Conservation (phyloP, 2,329 filamentous ascomycete genomes). For the Epichloe typhina region DNA sequence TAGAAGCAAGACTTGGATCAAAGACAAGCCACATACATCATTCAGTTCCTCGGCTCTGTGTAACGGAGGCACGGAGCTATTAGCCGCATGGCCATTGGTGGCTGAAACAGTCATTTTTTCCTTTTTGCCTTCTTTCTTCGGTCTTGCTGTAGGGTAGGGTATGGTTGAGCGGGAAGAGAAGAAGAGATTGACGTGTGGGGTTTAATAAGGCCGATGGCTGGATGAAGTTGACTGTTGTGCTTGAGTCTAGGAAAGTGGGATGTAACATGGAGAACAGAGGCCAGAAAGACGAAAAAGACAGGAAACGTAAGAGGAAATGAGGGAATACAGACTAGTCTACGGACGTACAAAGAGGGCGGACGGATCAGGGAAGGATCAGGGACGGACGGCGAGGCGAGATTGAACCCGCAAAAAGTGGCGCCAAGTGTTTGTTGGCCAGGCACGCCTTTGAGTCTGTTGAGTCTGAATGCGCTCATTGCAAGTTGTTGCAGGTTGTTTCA, state of each 20-base stretch:
- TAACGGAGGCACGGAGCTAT: slow-evolving; percentile 12
- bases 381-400: too few species aligned
- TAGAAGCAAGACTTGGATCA: not conserved
- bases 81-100: slow-evolving; percentile 8
- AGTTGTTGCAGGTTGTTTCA: not conserved
- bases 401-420: not conserved
- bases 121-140: not conserved
- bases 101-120: not conserved
- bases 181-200: too few species aligned
- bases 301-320: not conserved
- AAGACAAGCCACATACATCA: slow-evolving; percentile 13
- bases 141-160: not conserved
- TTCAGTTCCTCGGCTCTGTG: slow-evolving; percentile 20
- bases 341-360: not conserved
- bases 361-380: too few species aligned
- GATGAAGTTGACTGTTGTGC: not conserved
- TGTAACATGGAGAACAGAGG: not conserved
- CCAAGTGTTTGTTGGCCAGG: not conserved
- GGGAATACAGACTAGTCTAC: not conserved
- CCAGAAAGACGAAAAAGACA: not conserved
- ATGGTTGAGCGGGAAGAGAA: not conserved
- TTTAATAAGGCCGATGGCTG: not conserved
- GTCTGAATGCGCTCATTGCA: not conserved
- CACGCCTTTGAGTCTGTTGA: not conserved
- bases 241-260: not conserved